Evolutionary conservation across 192 early-diverging fungal species (phyloP).

Genomic region (Coemansia sp.): DNA sequence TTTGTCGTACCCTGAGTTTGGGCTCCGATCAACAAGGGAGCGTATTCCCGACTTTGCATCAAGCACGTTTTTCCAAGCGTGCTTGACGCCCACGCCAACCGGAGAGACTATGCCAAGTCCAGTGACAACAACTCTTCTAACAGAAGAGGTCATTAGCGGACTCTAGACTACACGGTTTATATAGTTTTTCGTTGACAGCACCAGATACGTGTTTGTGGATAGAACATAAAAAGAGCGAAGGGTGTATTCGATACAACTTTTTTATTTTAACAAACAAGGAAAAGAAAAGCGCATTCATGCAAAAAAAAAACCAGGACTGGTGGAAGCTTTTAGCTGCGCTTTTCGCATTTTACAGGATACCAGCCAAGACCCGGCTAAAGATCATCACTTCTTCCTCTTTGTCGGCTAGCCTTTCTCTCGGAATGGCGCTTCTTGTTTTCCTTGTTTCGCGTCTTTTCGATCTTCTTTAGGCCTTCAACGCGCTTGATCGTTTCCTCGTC

Average conservation of each 20-base stretch:
- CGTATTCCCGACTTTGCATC: constrained; percentile 75
- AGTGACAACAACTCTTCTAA: constrained; percentile 85
- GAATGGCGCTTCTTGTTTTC: constrained; percentile 65
- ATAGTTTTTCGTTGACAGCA: neutral
- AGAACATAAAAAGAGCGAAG: neutral
- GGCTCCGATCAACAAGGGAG: constrained; percentile 49
- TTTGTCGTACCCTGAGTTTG: constrained; percentile 55
- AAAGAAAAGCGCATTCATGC: neutral
- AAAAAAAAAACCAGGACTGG: too few species aligned
- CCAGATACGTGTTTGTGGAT: neutral
- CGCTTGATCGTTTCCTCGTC: constrained; percentile 61
- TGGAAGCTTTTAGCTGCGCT: too few species aligned
- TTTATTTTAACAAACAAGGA: neutral
- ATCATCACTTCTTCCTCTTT: constrained; percentile 24
- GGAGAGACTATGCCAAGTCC: constrained; percentile 93
- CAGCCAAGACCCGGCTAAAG: too few species aligned
- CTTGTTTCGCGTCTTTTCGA: constrained; percentile 61
- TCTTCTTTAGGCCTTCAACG: constrained; percentile 61
- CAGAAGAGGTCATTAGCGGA: constrained; percentile 13
- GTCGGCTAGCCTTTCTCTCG: constrained; percentile 64
- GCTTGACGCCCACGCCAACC: constrained; percentile 71
- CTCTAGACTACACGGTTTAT: neutral
- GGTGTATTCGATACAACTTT: neutral
- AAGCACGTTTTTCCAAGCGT: constrained; percentile 72
- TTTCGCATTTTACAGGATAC: too few species aligned